These are phyloP conservation scores for Vachellia pachyceras DNA, from an alignment of 306 rosid genomes.

Conservation along the genomic window DNA sequence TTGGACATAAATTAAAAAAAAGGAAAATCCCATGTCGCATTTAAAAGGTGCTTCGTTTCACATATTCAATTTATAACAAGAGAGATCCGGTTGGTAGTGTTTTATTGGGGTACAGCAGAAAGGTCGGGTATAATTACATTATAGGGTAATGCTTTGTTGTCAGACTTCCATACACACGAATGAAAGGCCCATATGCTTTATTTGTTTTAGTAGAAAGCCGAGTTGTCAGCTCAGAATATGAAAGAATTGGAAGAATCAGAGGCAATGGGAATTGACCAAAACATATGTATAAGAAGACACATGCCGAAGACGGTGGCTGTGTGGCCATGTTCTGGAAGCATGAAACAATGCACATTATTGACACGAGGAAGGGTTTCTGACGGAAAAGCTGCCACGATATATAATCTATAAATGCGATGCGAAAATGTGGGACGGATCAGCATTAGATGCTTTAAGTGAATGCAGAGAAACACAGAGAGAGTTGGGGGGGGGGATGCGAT, in stretches of 20 bases:
- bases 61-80: slow-evolving; percentile 35
- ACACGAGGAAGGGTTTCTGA: slow-evolving; percentile 14
- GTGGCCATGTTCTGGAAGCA: slow-evolving; percentile 52
- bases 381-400: neutral
- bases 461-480: slow-evolving; percentile 35
- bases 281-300: slow-evolving; percentile 12
- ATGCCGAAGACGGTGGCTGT: slow-evolving; percentile 45
- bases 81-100: slow-evolving; percentile 35
- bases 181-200: slow-evolving; percentile 1
- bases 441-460: slow-evolving; percentile 40
- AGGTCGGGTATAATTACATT: slow-evolving; percentile 46
- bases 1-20: slow-evolving; percentile 30
- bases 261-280: slow-evolving; percentile 53
- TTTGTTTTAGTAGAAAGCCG: slow-evolving; percentile 40
- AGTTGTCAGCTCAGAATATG: slow-evolving; percentile 42
- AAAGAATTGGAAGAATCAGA: slow-evolving; percentile 16
- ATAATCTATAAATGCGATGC: too few species aligned
- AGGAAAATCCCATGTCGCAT: slow-evolving; percentile 31
- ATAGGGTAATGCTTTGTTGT: slow-evolving; percentile 32
- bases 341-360: slow-evolving; percentile 34
- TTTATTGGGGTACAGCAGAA: slow-evolving; percentile 39
- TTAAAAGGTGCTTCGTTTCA: slow-evolving; percentile 52
- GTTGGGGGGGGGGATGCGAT: slow-evolving; percentile 39
- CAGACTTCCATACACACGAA: slow-evolving; percentile 32
- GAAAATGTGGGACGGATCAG: neutral